Evolutionary conservation across 306 rosid genomes (phyloP), one percentile per base, ranked within the genome.

Genomic region (Erythrophleum fordii): DNA sequence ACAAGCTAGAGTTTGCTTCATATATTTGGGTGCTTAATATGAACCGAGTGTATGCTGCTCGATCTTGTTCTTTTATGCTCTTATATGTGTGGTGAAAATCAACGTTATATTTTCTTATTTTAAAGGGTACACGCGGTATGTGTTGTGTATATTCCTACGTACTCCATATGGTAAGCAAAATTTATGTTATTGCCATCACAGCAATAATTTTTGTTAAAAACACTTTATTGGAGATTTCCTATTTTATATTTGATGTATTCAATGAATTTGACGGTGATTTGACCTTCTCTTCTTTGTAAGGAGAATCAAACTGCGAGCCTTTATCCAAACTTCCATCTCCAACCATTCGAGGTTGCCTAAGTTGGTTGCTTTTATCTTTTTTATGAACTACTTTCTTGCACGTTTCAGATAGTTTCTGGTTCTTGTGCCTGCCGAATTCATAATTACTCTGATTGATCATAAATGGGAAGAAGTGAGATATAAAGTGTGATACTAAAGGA

Each of bases 341-440:
- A n/a, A 58, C 17, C 0, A 23, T 25, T 58, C 39, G 18, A 37
- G 72, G 14, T 35, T n/a, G 29, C 18, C 48, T n/a, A 10, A 22
- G 7, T 11, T 58, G 16, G 72, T 39, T 39, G 8, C 25, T 17
- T 34, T 23, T 56, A 14, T 61, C 48, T 5, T 1, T 10, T 58
- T 8, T 58, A 58, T 20, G 9, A 2, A 7, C 59, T 12, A 20
- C 22, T 11, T 41, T 25, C 51, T 65, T 65, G 11, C 52, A 20
- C 41, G 3, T 20, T 62, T 59, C 16, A 77, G 31, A 31, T 17
- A 11, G 23, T 69, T 42, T 51, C 25, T 51, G 44, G 69, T 41
- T 61, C 5, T 26, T 77, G 53, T 41, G 58, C 44, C 58, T 70
- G 41, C 35, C 70, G 34, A 77, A 83, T 51, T 39, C 52, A 17